Evolutionary conservation across 2,329 filamentous ascomycete species (phyloP), one percentile per base, ranked within the genome.

Genomic region (Tolypocladium paradoxum): DNA sequence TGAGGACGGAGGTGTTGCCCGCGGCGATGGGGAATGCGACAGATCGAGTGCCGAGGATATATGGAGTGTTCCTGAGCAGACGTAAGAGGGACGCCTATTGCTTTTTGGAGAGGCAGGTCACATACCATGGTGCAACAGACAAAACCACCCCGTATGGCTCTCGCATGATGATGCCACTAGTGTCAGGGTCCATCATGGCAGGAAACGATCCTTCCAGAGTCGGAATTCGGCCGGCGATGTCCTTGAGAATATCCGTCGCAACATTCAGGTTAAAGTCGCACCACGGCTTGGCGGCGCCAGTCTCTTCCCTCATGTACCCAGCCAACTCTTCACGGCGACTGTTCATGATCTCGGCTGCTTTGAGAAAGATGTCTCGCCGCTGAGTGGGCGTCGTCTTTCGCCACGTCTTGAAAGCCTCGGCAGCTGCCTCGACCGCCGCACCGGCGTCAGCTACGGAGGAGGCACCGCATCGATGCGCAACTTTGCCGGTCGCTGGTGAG

Each of bases 111-210:
- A n/a, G 29, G n/a, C 6, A 35, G 27, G n/a, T 27, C 8, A 59
- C 71, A 60, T 73, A 90, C 89, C 90, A 95, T 11, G 90, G 88
- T 2, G 86, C 87, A 66, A 95, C 90, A 3, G 82, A 84, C 33
- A 95, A 71, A 18, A 91, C 76, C 8, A 93, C 88, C 1, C 90
- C 90, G 60, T 82, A 90, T 0, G 90, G 88, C 68, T 91, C 87
- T 64, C 83, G 85, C 57, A 84, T 69, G 4, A 95, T 71, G 58
- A 93, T 73, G 0, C 83, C 87, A 24, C 56, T 73, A 29, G 63
- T 60, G 33, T 59, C 56, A 3, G 67, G 60, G 34, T 69, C 64
- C 34, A 54, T 55, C 3, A 65, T 60, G 9, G 60, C 48, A 11
- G 74, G 69, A 31, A 74, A 68, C 7, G 62, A 65, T 6, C 71